Conservation (phyloP, 179 eudicot genomes). For the Silene noctiflora region DNA sequence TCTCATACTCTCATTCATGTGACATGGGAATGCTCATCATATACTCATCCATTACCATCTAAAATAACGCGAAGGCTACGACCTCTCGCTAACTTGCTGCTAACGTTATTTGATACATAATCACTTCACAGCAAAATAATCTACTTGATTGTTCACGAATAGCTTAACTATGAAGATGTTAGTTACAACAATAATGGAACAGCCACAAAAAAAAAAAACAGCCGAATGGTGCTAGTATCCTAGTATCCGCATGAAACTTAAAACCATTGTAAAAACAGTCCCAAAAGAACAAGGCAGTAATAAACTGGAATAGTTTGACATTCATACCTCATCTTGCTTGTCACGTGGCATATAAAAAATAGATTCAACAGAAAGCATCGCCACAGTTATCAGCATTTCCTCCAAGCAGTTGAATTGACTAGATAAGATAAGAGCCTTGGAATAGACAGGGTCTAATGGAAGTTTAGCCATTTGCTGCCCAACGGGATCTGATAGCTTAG, state of each 20-base stretch:
- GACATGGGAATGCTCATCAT: background rate
- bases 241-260: background rate
- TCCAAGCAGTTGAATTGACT: conserved; percentile 79
- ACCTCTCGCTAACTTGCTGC: background rate
- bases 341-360: conserved; percentile 86
- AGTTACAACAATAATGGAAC: background rate
- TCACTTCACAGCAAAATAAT: background rate
- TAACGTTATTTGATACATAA: background rate
- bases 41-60: background rate
- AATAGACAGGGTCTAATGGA: conserved; percentile 80
- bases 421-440: conserved; percentile 84
- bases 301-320: background rate
- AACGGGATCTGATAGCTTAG: conserved; percentile 77
- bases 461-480: conserved; percentile 91
- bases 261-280: background rate
- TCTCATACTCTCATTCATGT: background rate
- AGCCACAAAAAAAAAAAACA: background rate
- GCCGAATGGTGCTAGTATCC: background rate
- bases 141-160: background rate
- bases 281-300: background rate
- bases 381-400: conserved; percentile 90
- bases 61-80: background rate
- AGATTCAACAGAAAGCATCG: conserved; percentile 95
- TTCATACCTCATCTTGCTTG: conserved; percentile 81
- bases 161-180: background rate